Evolutionary conservation across 1,284 basidiomycete species (phyloP).

Genomic region (Cryptococcus sp.): DNA sequence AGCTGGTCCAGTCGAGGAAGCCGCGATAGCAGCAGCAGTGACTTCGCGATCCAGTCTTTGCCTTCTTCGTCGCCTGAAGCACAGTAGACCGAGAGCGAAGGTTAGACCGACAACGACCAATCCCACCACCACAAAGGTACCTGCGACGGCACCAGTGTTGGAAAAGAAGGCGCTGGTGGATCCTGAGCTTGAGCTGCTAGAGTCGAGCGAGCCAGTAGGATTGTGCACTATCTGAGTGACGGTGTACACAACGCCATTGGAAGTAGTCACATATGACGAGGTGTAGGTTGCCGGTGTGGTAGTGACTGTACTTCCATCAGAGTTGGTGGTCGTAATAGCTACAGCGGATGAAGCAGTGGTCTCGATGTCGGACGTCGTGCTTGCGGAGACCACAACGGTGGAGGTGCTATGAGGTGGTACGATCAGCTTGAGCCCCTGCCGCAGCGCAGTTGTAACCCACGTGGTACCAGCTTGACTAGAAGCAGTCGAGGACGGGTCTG

Average conservation of each 20-base stretch:
- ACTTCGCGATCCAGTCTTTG: constrained; percentile 54
- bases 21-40: constrained; percentile 53
- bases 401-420: constrained; percentile 20
- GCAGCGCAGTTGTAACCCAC: neutral
- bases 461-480: neutral
- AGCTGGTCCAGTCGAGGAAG: constrained; percentile 30
- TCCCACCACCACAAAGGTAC: constrained; percentile 55
- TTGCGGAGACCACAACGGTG: constrained; percentile 22
- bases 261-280: constrained; percentile 41
- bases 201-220: constrained; percentile 47
- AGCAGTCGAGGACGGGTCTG: neutral
- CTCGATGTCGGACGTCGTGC: constrained; percentile 12
- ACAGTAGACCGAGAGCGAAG: constrained; percentile 49
- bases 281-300: constrained; percentile 43
- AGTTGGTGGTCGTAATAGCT: constrained; percentile 40
- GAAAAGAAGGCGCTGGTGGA: constrained; percentile 46
- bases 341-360: constrained; percentile 36
- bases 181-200: constrained; percentile 32
- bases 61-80: constrained; percentile 49
- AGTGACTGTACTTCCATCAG: constrained; percentile 34
- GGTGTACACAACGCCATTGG: constrained; percentile 48
- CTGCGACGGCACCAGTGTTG: constrained; percentile 54
- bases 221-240: constrained; percentile 50
- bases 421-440: neutral
- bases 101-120: constrained; percentile 52